Base-by-base conservation (phyloP, 140 eudicot species). In the Anethum foeniculum region DNA sequence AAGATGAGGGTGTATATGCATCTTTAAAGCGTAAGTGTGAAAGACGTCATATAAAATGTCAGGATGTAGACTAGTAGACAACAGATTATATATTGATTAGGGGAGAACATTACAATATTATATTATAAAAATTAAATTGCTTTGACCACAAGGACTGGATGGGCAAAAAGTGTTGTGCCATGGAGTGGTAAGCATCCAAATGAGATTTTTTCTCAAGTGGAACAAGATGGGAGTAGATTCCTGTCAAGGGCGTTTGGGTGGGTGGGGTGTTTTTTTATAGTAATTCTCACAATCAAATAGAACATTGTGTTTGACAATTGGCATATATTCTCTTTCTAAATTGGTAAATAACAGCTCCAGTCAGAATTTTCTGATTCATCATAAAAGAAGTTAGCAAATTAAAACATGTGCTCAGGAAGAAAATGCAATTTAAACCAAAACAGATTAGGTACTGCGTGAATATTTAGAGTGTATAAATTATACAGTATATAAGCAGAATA, bases 261-360 rank as follows among this genome's bases (percentile, higher is more conserved):
- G 60, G 21, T 74, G 10, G 5, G 58, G 34, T 60, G 71, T 27
- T 62, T 7, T n/a, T 46, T 44, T 74, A 74, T 19, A n/a, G 18
- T 44, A 27, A 10, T 23, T 44, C 38, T 74, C 12, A 44, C 10
- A n/a, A 44, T 43, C 36, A 74, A 6, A 23, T 21, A 74, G 18
- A 44, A 36, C 77, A 44, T 44, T 68, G 74, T 14, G 74, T 68
- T 68, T 48, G 60, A 74, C 78, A 74, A 27, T 1, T 46, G 78
- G 16, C 28, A 74, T n/a, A 43, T n/a, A n/a, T n/a, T 74, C 51
- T 44, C 52, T 41, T 36, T 72, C 49, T 18, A 36, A 21, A 71
- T 73, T 46, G 38, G 51, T 43, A 41, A 1, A 28, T 11, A 18
- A n/a, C 78, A n/a, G 25, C 39, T 18, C 27, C 78, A 46, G 25